Percentiles rank a stretch among this genome's conserved stretches.
Evolutionary conservation across 2,329 filamentous ascomycete genomes (phyloP).

Genomic region (Trichoderma guizhouense): DNA sequence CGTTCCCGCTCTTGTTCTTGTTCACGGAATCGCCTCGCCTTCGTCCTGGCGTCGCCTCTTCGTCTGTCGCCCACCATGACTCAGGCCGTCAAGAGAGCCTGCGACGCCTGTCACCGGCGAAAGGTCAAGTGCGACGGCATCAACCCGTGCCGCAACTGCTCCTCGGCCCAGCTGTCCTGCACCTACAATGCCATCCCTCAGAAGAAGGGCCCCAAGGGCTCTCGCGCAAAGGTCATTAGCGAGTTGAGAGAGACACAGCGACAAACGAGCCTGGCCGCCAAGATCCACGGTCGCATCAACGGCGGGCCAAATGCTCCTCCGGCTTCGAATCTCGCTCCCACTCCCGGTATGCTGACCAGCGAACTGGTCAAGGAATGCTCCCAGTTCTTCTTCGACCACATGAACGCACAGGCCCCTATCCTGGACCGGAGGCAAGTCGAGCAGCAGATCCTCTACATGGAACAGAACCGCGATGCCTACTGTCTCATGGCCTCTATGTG

Average conservation of each 20-base stretch:
- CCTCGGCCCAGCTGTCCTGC: conserved; percentile 63
- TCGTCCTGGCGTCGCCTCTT: not conserved
- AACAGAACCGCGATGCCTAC: conserved; percentile 61
- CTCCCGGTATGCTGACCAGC: conserved; percentile 56
- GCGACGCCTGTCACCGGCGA: conserved; percentile 70
- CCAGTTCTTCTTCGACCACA: conserved; percentile 65
- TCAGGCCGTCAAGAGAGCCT: conserved; percentile 59
- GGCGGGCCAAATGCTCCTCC: conserved; percentile 49
- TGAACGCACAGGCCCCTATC: conserved; percentile 63
- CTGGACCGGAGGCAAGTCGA: conserved; percentile 57
- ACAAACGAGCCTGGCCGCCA: conserved; percentile 60
- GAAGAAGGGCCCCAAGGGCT: conserved; percentile 74
- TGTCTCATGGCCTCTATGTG: conserved; percentile 63
- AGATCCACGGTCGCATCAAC: conserved; percentile 58
- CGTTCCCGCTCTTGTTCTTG: not conserved
- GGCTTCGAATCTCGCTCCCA: conserved; percentile 50
- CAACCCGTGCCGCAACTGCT: conserved; percentile 69
- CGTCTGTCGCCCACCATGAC: conserved; percentile 38
- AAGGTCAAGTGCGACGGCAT: conserved; percentile 72
- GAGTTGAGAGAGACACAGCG: conserved; percentile 67
- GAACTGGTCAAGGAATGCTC: conserved; percentile 65
- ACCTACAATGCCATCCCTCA: conserved; percentile 73
- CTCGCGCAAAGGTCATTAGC: conserved; percentile 71
- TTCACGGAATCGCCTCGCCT: not conserved
- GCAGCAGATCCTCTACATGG: conserved; percentile 56